Base-by-base conservation (phyloP, 805 yeast genomes). In the Teunomyces stri region DNA sequence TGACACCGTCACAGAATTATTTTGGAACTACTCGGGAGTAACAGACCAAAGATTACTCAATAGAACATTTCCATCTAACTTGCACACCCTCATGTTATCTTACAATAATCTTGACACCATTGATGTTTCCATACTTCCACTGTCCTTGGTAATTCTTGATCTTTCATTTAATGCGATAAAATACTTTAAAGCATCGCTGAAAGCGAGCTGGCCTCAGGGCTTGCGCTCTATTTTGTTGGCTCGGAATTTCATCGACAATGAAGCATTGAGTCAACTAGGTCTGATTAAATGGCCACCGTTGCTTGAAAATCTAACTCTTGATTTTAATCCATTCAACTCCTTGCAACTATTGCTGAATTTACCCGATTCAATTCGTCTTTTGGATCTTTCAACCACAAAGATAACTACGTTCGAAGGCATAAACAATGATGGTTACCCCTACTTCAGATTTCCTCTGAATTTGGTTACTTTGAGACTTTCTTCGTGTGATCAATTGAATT, bases 31-130 rank as follows among this genome's bases (percentile, higher is more conserved):
- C 46, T 58, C 65, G 4, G 64, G 63, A 2, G 46, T 68, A 10
- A 44, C 49, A 10, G 48, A 56, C 42, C 18, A 22, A 3, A 44
- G 40, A 6, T 48, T 58, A 7, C 33, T 48, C 1, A 35, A 38
- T 4, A 39, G 52, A 18, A 22, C 29, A 7, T 55, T 62, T 25
- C 70, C 71, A 0, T 35, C 45, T 3, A 41, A 48, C 21, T 55
- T 70, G 43, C 56, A 55, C 12, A 62, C 65, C 4, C 49, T 70
- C 29, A 69, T 69, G 74, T 45, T 69, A 29, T 61, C 72, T 0
- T 57, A 65, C 50, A 68, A 68, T 47, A 53, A 53, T 15, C 45
- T 66, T 27, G 42, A 53, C 10, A 42, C 51, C 9, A 42, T 64
- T 33, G 55, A 61, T 43, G 50, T 70, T 3, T 48, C 60, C 11